Evolutionary conservation across 441 rosid species (phyloP).

Genomic region (Manihot esculenta): DNA sequence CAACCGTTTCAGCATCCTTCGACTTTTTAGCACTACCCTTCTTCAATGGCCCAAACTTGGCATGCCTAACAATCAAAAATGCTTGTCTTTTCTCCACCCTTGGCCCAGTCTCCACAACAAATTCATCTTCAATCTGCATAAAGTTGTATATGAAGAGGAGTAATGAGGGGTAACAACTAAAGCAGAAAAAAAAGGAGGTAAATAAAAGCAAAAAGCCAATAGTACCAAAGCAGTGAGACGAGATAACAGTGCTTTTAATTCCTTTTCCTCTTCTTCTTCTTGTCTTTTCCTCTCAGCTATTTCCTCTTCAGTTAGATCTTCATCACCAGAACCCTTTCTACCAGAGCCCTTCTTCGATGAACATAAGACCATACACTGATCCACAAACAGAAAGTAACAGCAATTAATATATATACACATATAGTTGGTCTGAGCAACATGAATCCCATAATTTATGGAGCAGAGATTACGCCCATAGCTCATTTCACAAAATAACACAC

Average conservation of each 20-base stretch:
- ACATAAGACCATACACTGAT: slow-evolving; percentile 67
- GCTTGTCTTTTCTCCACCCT: slow-evolving; percentile 58
- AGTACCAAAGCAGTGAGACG: slow-evolving; percentile 62
- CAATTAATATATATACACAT: slow-evolving; percentile 2
- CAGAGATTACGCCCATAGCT: neutral
- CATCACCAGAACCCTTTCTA: slow-evolving; percentile 9
- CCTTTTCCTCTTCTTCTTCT: slow-evolving; percentile 44
- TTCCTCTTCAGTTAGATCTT: slow-evolving; percentile 19
- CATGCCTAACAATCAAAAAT: slow-evolving; percentile 64
- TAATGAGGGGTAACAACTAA: slow-evolving; percentile 7
- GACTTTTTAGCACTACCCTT: slow-evolving; percentile 53
- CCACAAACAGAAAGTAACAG: slow-evolving; percentile 21
- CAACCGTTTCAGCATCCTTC: slow-evolving; percentile 33
- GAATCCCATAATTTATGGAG: neutral
- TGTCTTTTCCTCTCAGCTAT: slow-evolving; percentile 11
- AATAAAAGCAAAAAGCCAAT: neutral
- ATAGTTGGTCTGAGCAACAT: neutral
- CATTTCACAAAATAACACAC: neutral
- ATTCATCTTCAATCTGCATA: slow-evolving; percentile 60
- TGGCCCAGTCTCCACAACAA: slow-evolving; percentile 71
- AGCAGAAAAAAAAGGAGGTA: slow-evolving; percentile 8
- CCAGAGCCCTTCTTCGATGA: slow-evolving; percentile 16
- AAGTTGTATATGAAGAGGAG: slow-evolving; percentile 9
- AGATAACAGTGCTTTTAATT: slow-evolving; percentile 57
- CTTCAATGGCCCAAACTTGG: slow-evolving; percentile 74